A percentile compares a stretch with the other conserved stretches of the same genome.
phyloP scores from a whole-genome alignment of 2,329 filamentous ascomycete species.

The Fusarium duplospermum region DNA sequence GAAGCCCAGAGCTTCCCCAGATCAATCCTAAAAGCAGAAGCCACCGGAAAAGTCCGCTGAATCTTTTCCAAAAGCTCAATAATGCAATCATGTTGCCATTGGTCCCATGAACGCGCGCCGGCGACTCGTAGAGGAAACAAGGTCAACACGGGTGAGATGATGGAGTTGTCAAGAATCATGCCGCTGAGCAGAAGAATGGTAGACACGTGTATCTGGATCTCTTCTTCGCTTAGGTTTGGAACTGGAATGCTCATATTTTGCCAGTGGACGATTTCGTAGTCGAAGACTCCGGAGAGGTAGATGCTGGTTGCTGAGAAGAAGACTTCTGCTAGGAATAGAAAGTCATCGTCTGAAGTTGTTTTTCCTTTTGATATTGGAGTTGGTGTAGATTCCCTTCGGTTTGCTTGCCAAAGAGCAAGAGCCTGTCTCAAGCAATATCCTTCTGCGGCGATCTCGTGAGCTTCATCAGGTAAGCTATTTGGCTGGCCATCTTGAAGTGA shows the following conservation, averaged over 20 bases:
- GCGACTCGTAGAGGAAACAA: constrained; percentile 51
- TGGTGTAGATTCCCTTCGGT: fast-evolving
- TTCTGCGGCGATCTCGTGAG: constrained; percentile 24
- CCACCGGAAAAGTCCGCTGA: constrained; percentile 42
- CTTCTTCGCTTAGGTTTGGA: constrained; percentile 33
- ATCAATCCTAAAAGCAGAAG: constrained; percentile 39
- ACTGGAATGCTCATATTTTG: constrained; percentile 31
- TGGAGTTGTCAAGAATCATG: constrained; percentile 28
- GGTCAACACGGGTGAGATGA: constrained; percentile 48
- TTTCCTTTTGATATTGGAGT: fast-evolving
- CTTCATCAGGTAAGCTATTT: background rate
- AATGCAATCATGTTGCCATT: constrained; percentile 39
- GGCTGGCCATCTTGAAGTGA: fast-evolving
- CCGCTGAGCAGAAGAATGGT: constrained; percentile 39
- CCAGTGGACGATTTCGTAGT: constrained; percentile 51
- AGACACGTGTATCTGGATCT: constrained; percentile 39
- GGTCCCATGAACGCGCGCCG: constrained; percentile 44
- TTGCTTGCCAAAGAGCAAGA: constrained; percentile 26
- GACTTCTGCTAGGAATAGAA: constrained; percentile 34
- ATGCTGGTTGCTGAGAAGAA: constrained; percentile 51
- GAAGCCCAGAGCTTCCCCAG: constrained; percentile 36
- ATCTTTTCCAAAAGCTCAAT: constrained; percentile 30
- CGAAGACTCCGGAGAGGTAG: constrained; percentile 52
- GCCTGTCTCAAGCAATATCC: constrained; percentile 34
- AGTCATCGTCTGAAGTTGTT: background rate